These are phyloP conservation scores for Ophiosphaerella narmari DNA, from an alignment of 2,329 filamentous ascomycete species.

Conservation along the genomic window DNA sequence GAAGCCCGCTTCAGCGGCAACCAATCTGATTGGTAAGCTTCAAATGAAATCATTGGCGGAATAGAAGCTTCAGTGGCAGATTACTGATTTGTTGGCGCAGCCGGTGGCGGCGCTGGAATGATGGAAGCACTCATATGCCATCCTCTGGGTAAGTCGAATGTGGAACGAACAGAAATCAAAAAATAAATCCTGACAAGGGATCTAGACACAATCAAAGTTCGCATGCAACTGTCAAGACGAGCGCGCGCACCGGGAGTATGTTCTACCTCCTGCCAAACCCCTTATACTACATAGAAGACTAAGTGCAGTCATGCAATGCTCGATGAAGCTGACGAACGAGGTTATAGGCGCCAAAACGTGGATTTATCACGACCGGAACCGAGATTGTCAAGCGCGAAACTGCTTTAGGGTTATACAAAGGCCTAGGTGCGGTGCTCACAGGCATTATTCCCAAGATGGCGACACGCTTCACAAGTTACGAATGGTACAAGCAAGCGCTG, in stretches of 20 bases:
- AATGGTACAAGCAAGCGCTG: slow-evolving; percentile 86
- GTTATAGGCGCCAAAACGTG: slow-evolving; percentile 70
- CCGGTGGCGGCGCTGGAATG: slow-evolving; percentile 96
- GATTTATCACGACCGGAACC: slow-evolving; percentile 82
- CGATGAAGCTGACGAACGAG: slow-evolving; percentile 9
- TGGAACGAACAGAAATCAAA: not conserved
- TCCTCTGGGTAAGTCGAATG: slow-evolving; percentile 71
- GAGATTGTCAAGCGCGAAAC: slow-evolving; percentile 92
- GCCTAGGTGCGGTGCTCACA: slow-evolving; percentile 92
- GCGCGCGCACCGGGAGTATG: slow-evolving; percentile 77
- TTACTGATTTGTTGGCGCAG: slow-evolving; percentile 54
- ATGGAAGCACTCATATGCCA: slow-evolving; percentile 98
- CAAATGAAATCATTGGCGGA: slow-evolving; percentile 1
- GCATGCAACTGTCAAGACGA: slow-evolving; percentile 95
- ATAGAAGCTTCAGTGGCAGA: not conserved
- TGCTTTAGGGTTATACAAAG: slow-evolving; percentile 92
- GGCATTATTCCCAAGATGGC: slow-evolving; percentile 99
- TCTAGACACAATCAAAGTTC: slow-evolving; percentile 96
- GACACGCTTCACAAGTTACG: slow-evolving; percentile 97
- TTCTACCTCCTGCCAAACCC: slow-evolving; percentile 15
- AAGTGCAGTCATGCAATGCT: not conserved
- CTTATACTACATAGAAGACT: not conserved
- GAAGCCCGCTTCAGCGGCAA: slow-evolving; percentile 81
- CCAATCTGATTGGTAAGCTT: slow-evolving; percentile 82
- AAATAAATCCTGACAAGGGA: slow-evolving; percentile 20